phyloP scores from a whole-genome alignment of 192 early-diverging fungal species.

The Umbelopsis ramanniana region DNA sequence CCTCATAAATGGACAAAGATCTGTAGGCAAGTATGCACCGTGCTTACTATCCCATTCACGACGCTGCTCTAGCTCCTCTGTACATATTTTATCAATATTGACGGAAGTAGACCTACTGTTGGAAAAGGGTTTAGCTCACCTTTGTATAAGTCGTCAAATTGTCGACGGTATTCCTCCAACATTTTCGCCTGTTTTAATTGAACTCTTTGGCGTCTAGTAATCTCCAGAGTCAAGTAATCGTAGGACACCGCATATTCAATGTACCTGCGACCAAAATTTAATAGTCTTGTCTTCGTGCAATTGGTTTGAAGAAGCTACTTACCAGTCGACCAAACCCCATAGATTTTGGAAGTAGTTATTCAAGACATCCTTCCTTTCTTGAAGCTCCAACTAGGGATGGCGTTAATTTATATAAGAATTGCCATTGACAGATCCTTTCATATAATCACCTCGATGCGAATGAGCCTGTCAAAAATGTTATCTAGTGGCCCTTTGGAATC shows the following conservation, averaged over 20 bases:
- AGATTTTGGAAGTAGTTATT: conserved; percentile 34
- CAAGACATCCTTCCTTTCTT: conserved; percentile 27
- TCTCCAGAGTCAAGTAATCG: conserved; percentile 31
- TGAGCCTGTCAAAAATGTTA: conserved; percentile 25
- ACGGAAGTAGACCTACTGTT: not conserved
- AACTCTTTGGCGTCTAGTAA: conserved; percentile 30
- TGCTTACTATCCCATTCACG: conserved; percentile 30
- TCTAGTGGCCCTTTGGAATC: conserved; percentile 20
- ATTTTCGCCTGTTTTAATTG: conserved; percentile 25
- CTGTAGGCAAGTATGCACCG: conserved; percentile 38
- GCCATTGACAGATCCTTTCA: not conserved
- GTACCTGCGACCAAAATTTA: conserved; percentile 23
- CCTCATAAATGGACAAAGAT: conserved; percentile 38
- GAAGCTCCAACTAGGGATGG: conserved; percentile 14
- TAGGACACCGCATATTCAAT: conserved; percentile 29
- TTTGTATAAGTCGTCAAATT: conserved; percentile 28
- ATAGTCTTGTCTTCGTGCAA: not conserved
- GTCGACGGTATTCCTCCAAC: conserved; percentile 13
- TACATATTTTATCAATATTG: not conserved
- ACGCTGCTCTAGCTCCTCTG: conserved; percentile 37
- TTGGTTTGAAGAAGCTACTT: not conserved
- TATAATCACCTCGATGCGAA: conserved; percentile 23
- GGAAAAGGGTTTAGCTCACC: not conserved
- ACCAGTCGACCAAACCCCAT: conserved; percentile 29
- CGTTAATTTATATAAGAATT: no score